Conservation (phyloP, 129 eudicot genomes). For the Pittosporum tobira region DNA sequence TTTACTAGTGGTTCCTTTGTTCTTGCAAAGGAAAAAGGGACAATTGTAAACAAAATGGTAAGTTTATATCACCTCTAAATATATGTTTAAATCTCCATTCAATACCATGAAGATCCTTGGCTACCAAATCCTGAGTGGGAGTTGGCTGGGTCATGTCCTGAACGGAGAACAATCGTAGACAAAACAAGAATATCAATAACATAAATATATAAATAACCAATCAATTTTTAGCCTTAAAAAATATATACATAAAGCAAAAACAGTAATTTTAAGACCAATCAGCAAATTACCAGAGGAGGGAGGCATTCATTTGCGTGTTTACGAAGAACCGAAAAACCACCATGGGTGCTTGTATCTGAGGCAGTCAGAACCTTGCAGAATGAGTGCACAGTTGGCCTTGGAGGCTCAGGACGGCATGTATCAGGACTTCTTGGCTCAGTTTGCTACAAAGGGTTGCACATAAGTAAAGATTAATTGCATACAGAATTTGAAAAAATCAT, state of each 20-base stretch:
- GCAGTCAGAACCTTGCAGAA: slow-evolving; percentile 89
- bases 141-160: slow-evolving; percentile 86
- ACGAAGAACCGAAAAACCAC: slow-evolving; percentile 89
- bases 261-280: neutral
- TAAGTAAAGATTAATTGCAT: neutral
- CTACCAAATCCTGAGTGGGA: slow-evolving; percentile 83
- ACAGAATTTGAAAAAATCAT: neutral
- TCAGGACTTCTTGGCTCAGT: slow-evolving; percentile 61
- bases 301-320: slow-evolving; percentile 88
- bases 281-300: slow-evolving; percentile 59
- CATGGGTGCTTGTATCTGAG: slow-evolving; percentile 96
- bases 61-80: slow-evolving; percentile 54
- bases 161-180: neutral
- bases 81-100: slow-evolving; percentile 92
- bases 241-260: neutral
- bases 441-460: slow-evolving; percentile 41
- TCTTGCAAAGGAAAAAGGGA: neutral
- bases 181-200: neutral
- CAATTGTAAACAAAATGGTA: neutral
- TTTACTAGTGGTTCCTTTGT: neutral
- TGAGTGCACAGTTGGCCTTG: slow-evolving; percentile 58
- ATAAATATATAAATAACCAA: neutral
- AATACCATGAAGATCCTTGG: slow-evolving; percentile 75
- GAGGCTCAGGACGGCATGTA: slow-evolving; percentile 38
- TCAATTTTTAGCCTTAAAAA: no score